Evolutionary conservation across 2,329 filamentous ascomycete genomes (phyloP).

Genomic region (Trichoderma endophyticum): DNA sequence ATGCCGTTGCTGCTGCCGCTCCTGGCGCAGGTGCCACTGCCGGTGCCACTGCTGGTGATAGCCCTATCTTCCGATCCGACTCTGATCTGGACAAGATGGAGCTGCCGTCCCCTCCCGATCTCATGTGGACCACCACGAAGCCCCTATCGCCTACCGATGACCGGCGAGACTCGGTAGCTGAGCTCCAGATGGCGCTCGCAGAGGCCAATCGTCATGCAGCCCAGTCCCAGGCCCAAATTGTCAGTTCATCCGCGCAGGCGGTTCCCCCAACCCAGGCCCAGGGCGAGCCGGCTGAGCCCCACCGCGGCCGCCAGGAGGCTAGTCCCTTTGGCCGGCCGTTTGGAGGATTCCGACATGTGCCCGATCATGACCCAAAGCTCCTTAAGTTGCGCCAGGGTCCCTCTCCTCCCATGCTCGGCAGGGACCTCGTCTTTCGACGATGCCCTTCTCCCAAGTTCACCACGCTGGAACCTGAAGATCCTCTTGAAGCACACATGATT

Average conservation of each 20-base stretch:
- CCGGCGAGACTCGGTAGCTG: constrained; percentile 29
- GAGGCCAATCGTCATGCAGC: constrained; percentile 18
- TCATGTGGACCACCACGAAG: constrained; percentile 41
- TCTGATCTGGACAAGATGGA: constrained; percentile 45
- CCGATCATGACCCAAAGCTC: constrained; percentile 38
- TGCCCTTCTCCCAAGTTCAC: constrained; percentile 82
- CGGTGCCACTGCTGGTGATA: constrained; percentile 11
- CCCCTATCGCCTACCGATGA: constrained; percentile 28
- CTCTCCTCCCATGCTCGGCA: constrained; percentile 84
- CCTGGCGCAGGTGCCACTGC: neutral
- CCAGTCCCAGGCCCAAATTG: constrained; percentile 21
- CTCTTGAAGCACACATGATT: constrained; percentile 46
- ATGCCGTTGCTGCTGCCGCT: neutral
- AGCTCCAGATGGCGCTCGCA: constrained; percentile 18
- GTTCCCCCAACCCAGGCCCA: constrained; percentile 1
- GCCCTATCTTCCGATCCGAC: constrained; percentile 33
- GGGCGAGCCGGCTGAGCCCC: constrained; percentile 13
- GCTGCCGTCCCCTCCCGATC: constrained; percentile 37
- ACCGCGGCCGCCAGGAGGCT: constrained; percentile 34
- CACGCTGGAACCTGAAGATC: constrained; percentile 76
- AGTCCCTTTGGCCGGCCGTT: constrained; percentile 45
- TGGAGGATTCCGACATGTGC: constrained; percentile 36
- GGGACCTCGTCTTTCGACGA: constrained; percentile 73
- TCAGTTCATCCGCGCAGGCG: neutral
- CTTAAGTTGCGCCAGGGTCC: constrained; percentile 50